Percentiles rank a stretch among this genome's conserved stretches.
Evolutionary conservation across 2,329 filamentous ascomycete genomes (phyloP).

Genomic region (Trichophaea hybrida): DNA sequence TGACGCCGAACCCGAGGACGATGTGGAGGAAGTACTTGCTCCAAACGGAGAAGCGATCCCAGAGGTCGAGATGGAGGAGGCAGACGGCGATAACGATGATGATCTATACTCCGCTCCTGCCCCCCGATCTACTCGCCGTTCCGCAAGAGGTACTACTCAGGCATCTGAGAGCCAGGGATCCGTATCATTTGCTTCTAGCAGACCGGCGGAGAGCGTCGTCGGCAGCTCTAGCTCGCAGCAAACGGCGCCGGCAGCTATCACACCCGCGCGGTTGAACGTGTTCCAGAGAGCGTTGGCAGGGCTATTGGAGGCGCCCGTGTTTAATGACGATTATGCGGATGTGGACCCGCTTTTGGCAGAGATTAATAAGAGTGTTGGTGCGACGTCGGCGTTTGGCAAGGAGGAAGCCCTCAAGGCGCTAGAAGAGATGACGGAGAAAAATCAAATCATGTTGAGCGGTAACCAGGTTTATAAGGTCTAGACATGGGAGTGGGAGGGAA

Average conservation of each 20-base stretch:
- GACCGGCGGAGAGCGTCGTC: constrained; percentile 27
- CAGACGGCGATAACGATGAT: constrained; percentile 33
- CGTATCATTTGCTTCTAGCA: constrained; percentile 32
- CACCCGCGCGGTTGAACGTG: constrained; percentile 47
- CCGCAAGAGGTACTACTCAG: constrained; percentile 8
- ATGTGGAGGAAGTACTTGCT: constrained; percentile 28
- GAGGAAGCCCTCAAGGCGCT: constrained; percentile 65
- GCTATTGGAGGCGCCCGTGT: constrained; percentile 67
- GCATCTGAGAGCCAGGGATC: constrained; percentile 28
- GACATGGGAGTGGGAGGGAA: constrained; percentile 12
- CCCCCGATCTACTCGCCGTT: constrained; percentile 9
- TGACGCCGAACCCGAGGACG: constrained; percentile 47
- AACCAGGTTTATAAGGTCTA: constrained; percentile 59
- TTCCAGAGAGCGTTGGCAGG: constrained; percentile 76
- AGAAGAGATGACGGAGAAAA: constrained; percentile 62
- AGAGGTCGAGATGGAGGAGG: constrained; percentile 30
- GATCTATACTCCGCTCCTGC: constrained; percentile 30
- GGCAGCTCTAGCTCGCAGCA: constrained; percentile 19
- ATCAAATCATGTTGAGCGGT: constrained; percentile 60
- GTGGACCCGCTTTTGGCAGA: constrained; percentile 60
- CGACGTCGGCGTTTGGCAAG: constrained; percentile 45
- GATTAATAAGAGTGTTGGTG: constrained; percentile 58
- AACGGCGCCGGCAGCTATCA: constrained; percentile 33
- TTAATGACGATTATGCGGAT: constrained; percentile 69
- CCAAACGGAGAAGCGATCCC: constrained; percentile 29